Evolutionary conservation across 2,329 filamentous ascomycete species (phyloP).

Genomic region (Mollisiaceae sp.): DNA sequence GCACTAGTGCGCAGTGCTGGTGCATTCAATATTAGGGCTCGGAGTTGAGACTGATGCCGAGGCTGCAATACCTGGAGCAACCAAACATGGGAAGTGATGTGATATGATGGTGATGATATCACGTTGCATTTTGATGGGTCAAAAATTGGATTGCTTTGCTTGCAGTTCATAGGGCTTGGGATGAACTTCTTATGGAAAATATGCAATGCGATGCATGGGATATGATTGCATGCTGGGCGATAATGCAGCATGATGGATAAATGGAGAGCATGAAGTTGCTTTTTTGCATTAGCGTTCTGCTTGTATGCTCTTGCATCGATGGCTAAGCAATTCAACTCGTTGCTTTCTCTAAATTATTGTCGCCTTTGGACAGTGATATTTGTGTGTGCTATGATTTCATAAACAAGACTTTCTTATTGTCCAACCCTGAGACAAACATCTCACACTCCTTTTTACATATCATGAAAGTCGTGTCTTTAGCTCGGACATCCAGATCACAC

Average conservation of each 20-base stretch:
- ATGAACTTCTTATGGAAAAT: background rate
- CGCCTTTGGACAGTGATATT: too few relatives aligned
- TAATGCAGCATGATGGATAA: background rate
- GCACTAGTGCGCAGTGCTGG: constrained; percentile 1
- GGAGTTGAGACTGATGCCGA: too few relatives aligned
- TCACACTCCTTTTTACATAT: too few relatives aligned
- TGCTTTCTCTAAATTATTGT: background rate
- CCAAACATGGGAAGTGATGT: too few relatives aligned
- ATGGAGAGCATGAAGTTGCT: background rate
- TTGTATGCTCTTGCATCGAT: background rate
- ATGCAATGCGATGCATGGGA: background rate
- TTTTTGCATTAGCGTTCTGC: background rate
- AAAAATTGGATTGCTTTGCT: background rate
- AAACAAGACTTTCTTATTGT: too few relatives aligned
- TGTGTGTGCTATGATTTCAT: too few relatives aligned
- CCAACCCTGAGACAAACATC: too few relatives aligned
- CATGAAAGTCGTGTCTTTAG: too few relatives aligned
- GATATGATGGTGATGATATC: too few relatives aligned
- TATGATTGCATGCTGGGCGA: background rate
- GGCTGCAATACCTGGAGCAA: too few relatives aligned
- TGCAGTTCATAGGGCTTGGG: background rate
- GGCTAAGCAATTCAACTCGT: background rate
- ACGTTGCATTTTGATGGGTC: background rate
- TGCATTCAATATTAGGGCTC: background rate
- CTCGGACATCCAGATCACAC: too few relatives aligned